Conservation (phyloP, 768 basidiomycete species). For the Lyophyllum decastes region DNA sequence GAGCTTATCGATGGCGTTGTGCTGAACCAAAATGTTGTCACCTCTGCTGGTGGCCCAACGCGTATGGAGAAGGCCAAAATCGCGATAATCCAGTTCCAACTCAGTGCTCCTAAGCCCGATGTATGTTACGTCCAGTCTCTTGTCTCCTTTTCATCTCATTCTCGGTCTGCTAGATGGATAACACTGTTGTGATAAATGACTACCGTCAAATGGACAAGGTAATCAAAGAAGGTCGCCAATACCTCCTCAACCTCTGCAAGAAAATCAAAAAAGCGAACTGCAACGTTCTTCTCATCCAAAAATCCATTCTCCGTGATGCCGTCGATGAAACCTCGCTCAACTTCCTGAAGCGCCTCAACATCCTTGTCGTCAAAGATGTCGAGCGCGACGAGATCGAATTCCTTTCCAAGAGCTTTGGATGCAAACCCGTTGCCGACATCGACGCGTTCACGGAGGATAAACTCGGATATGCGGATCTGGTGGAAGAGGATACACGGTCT, state of each 20-base stretch:
- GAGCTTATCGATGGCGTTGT: conserved; percentile 96
- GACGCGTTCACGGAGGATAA: conserved; percentile 98
- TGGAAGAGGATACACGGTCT: conserved; percentile 82
- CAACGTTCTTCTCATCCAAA: conserved; percentile 98
- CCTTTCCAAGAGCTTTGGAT: conserved; percentile 90
- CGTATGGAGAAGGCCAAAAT: conserved; percentile 99
- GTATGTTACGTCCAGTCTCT: conserved; percentile 46
- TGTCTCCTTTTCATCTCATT: conserved; percentile 14
- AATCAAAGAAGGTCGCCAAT: conserved; percentile 97
- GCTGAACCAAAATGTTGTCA: conserved; percentile 93
- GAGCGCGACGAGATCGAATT: conserved; percentile 99
- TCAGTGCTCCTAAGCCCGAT: conserved; percentile 96
- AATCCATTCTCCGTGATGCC: conserved; percentile 98
- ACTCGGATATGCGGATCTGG: conserved; percentile 92
- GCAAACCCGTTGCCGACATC: conserved; percentile 96
- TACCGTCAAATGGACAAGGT: conserved; percentile 99
- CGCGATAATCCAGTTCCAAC: conserved; percentile 96
- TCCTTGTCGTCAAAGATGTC: conserved; percentile 94
- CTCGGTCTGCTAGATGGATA: conserved; percentile 81
- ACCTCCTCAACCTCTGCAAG: conserved; percentile 97
- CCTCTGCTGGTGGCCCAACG: conserved; percentile 88
- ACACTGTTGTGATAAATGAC: conserved; percentile 98
- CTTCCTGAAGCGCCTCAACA: conserved; percentile 96
- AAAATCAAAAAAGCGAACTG: conserved; percentile 99
- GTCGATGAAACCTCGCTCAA: conserved; percentile 97